Conservation (phyloP, 225 moss, liverwort and hornwort species). For the Thuidium tamariscinum region DNA sequence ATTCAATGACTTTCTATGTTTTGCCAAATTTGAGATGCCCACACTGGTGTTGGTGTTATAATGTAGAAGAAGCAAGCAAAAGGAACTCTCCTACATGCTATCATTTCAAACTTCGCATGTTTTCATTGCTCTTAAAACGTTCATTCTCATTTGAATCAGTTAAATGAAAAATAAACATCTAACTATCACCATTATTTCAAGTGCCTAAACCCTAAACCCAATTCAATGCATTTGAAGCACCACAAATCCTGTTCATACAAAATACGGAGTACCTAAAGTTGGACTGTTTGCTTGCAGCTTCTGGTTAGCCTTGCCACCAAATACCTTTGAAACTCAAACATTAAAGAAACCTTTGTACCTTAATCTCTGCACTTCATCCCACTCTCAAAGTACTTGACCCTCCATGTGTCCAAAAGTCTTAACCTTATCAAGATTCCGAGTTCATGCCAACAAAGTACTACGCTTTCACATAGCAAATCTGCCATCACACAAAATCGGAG, state of each 20-base stretch:
- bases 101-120: neutral
- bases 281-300: neutral
- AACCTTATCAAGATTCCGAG: neutral
- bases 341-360: neutral
- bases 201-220: neutral
- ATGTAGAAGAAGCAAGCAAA: neutral
- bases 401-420: neutral
- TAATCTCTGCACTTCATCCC: neutral
- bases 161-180: too few species aligned
- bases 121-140: neutral
- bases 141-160: neutral
- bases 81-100: neutral
- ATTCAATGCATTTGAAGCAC: neutral
- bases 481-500: neutral
- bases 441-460: neutral
- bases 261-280: neutral
- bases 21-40: neutral
- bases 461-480: neutral
- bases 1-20: neutral
- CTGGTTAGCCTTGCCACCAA: neutral
- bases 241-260: neutral
- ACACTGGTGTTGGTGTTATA: fast-evolving
- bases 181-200: neutral
- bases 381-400: too few species aligned
- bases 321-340: neutral